Evolutionary conservation across 1,284 basidiomycete species (phyloP).

Genomic region (Leucoagaricus sp.): DNA sequence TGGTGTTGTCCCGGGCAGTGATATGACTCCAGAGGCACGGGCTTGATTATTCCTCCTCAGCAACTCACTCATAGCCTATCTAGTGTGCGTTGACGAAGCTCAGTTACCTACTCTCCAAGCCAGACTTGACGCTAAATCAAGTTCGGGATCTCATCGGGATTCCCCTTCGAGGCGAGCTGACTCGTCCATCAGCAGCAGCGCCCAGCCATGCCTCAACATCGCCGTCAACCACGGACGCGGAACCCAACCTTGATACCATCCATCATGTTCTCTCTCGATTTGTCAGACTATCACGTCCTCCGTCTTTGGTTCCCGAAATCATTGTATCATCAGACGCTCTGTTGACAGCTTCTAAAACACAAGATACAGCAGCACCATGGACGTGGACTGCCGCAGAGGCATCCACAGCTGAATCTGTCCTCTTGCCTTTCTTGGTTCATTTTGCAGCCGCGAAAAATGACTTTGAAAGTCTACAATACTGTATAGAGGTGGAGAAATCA

Average conservation of each 20-base stretch:
- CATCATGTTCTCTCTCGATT: conserved; percentile 67
- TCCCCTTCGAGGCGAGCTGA: conserved; percentile 88
- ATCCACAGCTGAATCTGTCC: conserved; percentile 61
- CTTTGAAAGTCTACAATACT: conserved; percentile 58
- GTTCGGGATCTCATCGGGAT: conserved; percentile 78
- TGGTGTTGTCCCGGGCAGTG: conserved; percentile 80
- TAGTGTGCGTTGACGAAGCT: conserved; percentile 89
- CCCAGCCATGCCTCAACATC: conserved; percentile 42
- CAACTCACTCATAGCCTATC: background rate
- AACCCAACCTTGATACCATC: conserved; percentile 59
- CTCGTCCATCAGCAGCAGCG: conserved; percentile 31
- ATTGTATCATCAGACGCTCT: conserved; percentile 41
- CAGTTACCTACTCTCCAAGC: conserved; percentile 85
- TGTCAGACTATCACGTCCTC: conserved; percentile 55
- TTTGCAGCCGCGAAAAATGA: conserved; percentile 76
- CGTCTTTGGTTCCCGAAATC: conserved; percentile 44
- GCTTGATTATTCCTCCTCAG: background rate
- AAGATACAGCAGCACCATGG: conserved; percentile 70
- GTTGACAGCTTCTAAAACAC: conserved; percentile 32
- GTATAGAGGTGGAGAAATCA: conserved; percentile 38
- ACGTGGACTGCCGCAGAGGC: conserved; percentile 75
- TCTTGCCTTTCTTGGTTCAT: conserved; percentile 76
- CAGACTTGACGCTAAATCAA: conserved; percentile 67
- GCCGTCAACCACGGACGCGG: conserved; percentile 25
- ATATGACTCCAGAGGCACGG: conserved; percentile 91